phyloP scores from a whole-genome alignment of 1,139 yeast species.

The Blastobotrys buckinghamii region DNA sequence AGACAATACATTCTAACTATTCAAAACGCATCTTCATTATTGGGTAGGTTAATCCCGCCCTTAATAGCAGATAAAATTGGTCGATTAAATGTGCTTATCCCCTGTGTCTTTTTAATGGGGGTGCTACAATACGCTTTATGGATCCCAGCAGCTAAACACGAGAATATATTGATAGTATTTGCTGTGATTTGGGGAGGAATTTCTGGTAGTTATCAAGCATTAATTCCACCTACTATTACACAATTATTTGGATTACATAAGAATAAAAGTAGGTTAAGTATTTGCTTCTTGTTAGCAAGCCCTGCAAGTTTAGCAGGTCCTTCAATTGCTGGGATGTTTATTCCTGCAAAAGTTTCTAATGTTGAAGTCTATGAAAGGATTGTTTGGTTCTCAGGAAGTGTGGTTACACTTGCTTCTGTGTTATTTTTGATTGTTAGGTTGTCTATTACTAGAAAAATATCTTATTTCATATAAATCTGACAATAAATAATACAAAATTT shows the following conservation, averaged over 20 bases:
- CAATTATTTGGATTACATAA: conserved; percentile 49
- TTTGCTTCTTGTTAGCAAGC: conserved; percentile 47
- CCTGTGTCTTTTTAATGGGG: conserved; percentile 27
- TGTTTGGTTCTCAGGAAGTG: conserved; percentile 21
- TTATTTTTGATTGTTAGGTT: conserved; percentile 19
- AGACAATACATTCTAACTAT: conserved; percentile 38
- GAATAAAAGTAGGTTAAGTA: conserved; percentile 44
- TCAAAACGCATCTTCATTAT: conserved; percentile 43
- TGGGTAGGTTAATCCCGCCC: conserved; percentile 49
- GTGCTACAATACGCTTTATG: conserved; percentile 26
- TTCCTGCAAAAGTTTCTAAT: conserved; percentile 18
- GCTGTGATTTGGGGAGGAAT: conserved; percentile 45
- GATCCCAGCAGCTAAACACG: conserved; percentile 22
- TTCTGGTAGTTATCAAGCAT: conserved; percentile 37
- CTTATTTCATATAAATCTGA: conserved; percentile 26
- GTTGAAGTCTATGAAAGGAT: conserved; percentile 18
- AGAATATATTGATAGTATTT: conserved; percentile 31
- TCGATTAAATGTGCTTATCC: conserved; percentile 39
- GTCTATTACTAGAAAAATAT: conserved; percentile 18
- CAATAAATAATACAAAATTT: too few relatives aligned
- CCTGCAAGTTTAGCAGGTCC: conserved; percentile 47
- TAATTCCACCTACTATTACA: conserved; percentile 35
- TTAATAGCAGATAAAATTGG: conserved; percentile 39
- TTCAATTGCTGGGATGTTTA: conserved; percentile 45
- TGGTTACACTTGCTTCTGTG: conserved; percentile 19